These are phyloP conservation scores for Saccharata proteae DNA, from an alignment of 2,329 filamentous ascomycete species.

Conservation along the genomic window DNA sequence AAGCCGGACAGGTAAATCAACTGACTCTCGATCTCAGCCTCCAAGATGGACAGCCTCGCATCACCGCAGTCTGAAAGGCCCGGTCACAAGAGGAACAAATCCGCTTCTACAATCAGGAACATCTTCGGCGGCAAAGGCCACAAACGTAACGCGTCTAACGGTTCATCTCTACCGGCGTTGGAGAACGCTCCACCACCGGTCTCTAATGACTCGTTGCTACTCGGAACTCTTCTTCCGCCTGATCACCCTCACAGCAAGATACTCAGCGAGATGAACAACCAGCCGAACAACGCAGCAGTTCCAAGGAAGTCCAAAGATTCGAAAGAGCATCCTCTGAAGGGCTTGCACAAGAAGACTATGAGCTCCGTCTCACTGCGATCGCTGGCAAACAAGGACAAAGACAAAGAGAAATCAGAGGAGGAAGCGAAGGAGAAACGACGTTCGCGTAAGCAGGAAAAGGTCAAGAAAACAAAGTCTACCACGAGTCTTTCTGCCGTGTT, in stretches of 20 bases:
- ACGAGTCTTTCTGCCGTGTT: slow-evolving; percentile 71
- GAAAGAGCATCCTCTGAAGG: slow-evolving; percentile 9
- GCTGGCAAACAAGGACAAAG: slow-evolving; percentile 37
- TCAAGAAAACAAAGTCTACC: slow-evolving; percentile 68
- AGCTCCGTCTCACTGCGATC: slow-evolving; percentile 43
- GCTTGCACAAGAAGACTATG: slow-evolving; percentile 41
- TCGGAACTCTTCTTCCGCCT: slow-evolving; percentile 37
- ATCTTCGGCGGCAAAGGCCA: slow-evolving; percentile 40
- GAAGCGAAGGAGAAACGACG: slow-evolving; percentile 14
- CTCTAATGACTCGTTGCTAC: slow-evolving; percentile 21
- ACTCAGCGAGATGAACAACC: slow-evolving; percentile 23
- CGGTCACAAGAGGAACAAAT: slow-evolving; percentile 27
- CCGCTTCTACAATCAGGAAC: slow-evolving; percentile 39
- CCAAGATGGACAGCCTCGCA: too few relatives aligned
- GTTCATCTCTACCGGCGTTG: slow-evolving; percentile 14
- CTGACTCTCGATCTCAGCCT: too few relatives aligned
- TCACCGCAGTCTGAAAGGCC: too few relatives aligned
- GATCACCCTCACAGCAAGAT: slow-evolving; percentile 34
- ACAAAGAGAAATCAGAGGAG: slow-evolving; percentile 21
- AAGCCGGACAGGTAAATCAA: too few relatives aligned
- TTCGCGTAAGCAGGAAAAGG: slow-evolving; percentile 21
- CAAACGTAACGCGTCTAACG: slow-evolving; percentile 34
- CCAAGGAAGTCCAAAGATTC: slow-evolving; percentile 27
- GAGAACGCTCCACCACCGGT: slow-evolving; percentile 13
- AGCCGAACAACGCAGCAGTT: slow-evolving; percentile 21